These are phyloP conservation scores for Rhizophlyctis rosea DNA, from an alignment of 192 early-diverging fungal species.

Conservation along the genomic window DNA sequence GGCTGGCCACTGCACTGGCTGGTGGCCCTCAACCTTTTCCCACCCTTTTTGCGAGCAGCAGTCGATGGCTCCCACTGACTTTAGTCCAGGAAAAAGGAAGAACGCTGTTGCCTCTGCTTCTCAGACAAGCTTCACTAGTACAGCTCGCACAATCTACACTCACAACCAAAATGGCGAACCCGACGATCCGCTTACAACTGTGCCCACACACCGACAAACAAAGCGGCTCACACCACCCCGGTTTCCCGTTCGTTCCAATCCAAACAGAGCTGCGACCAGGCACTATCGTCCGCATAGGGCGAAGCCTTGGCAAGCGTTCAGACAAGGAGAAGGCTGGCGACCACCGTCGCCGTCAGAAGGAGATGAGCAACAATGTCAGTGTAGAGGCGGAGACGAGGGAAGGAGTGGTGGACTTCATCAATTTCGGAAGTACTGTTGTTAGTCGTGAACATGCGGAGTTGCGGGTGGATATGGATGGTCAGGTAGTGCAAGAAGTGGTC, in stretches of 20 bases:
- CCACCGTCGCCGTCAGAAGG: too few relatives aligned
- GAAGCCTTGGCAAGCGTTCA: constrained; percentile 36
- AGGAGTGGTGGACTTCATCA: constrained; percentile 32
- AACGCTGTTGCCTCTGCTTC: too few relatives aligned
- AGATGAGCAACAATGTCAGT: too few relatives aligned
- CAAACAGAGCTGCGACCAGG: constrained; percentile 35
- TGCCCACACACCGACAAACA: constrained; percentile 30
- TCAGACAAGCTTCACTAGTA: too few relatives aligned
- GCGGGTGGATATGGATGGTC: constrained; percentile 71
- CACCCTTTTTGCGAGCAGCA: too few relatives aligned
- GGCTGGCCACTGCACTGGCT: too few relatives aligned
- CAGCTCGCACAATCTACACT: too few relatives aligned
- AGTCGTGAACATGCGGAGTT: constrained; percentile 89
- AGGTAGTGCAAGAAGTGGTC: constrained; percentile 15
- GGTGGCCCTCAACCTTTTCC: too few relatives aligned
- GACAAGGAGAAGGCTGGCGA: constrained; percentile 13
- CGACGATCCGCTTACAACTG: constrained; percentile 20
- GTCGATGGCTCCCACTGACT: too few relatives aligned
- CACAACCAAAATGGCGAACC: too few relatives aligned
- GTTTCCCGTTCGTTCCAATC: constrained; percentile 39
- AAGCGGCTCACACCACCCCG: constrained; percentile 4
- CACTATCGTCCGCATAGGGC: constrained; percentile 38
- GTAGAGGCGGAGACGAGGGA: too few relatives aligned
- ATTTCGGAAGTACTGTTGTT: constrained; percentile 78
- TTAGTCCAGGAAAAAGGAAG: too few relatives aligned